A percentile compares a stretch with the other conserved stretches of the same genome.
Conservation (phyloP, 805 yeast genomes). For the Yarrowia yakushimensis region DNA sequence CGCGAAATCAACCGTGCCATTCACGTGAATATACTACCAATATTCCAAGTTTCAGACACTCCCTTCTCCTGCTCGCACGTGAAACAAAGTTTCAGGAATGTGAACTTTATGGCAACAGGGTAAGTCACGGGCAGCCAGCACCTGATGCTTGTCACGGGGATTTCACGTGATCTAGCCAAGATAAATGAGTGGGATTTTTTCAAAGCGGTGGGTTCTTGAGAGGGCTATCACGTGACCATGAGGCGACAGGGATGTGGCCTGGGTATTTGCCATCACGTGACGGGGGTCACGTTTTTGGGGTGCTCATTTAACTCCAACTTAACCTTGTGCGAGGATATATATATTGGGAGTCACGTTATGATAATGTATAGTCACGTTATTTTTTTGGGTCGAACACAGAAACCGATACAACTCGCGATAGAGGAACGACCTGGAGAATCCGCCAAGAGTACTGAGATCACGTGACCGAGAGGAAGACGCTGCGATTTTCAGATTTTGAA, state of each 20-base stretch:
- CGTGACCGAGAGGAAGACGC: background rate
- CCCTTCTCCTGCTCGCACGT: background rate
- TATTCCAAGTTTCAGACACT: background rate
- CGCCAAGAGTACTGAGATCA: background rate
- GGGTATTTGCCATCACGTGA: background rate
- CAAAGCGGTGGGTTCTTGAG: no score
- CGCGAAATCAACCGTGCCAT: background rate
- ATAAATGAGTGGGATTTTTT: background rate
- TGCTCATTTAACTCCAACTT: constrained; percentile 20
- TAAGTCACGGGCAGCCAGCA: background rate
- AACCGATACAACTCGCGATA: background rate
- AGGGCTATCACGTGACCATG: no score
- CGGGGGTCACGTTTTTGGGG: constrained; percentile 5
- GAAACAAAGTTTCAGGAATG: background rate
- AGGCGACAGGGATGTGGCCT: no score
- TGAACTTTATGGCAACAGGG: background rate
- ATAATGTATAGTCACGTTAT: constrained; percentile 22
- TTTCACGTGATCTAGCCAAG: background rate
- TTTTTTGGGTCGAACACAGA: background rate
- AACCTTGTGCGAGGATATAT: constrained; percentile 8
- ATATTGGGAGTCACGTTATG: constrained; percentile 24
- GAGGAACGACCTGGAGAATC: background rate
- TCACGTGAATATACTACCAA: background rate
- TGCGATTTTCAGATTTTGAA: background rate
- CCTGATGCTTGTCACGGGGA: background rate